These are phyloP conservation scores for Echites panduratus DNA, from an alignment of 257 asterid genomes.

Conservation along the genomic window DNA sequence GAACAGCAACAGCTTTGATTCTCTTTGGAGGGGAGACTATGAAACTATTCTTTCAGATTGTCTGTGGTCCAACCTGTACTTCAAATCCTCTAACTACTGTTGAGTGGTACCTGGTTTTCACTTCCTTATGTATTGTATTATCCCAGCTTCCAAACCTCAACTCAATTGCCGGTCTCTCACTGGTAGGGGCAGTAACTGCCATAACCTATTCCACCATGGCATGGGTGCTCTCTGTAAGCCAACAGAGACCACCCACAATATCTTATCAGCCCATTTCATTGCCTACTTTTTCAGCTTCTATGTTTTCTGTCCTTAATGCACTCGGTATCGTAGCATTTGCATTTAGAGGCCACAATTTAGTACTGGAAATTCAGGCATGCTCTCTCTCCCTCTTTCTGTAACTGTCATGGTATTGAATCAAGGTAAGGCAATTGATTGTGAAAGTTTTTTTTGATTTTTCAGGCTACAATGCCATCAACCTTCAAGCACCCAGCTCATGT, in stretches of 20 bases:
- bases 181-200: slow-evolving; percentile 94
- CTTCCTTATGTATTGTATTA: slow-evolving; percentile 84
- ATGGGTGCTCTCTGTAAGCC: slow-evolving; percentile 98
- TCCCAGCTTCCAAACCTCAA: slow-evolving; percentile 97
- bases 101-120: slow-evolving; percentile 96
- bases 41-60: slow-evolving; percentile 91
- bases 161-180: slow-evolving; percentile 95
- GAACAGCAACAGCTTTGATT: slow-evolving; percentile 93
- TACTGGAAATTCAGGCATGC: slow-evolving; percentile 80
- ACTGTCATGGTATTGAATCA: no score
- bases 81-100: slow-evolving; percentile 94
- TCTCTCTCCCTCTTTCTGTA: background rate
- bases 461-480: slow-evolving; percentile 99
- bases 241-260: slow-evolving; percentile 63
- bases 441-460: slow-evolving; percentile 10
- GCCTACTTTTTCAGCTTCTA: slow-evolving; percentile 56
- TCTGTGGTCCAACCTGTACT: slow-evolving; percentile 84
- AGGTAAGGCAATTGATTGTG: background rate
- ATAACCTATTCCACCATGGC: slow-evolving; percentile 88
- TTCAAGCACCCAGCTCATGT: slow-evolving; percentile 95
- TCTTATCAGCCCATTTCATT: slow-evolving; percentile 63
- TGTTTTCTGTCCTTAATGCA: slow-evolving; percentile 72
- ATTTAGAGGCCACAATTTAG: slow-evolving; percentile 94
- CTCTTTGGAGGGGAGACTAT: slow-evolving; percentile 97
- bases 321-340: slow-evolving; percentile 93